A percentile compares a stretch with the other conserved stretches of the same genome.
Evolutionary conservation across 441 rosid species (phyloP).

Genomic region (Pelargonium australe): DNA sequence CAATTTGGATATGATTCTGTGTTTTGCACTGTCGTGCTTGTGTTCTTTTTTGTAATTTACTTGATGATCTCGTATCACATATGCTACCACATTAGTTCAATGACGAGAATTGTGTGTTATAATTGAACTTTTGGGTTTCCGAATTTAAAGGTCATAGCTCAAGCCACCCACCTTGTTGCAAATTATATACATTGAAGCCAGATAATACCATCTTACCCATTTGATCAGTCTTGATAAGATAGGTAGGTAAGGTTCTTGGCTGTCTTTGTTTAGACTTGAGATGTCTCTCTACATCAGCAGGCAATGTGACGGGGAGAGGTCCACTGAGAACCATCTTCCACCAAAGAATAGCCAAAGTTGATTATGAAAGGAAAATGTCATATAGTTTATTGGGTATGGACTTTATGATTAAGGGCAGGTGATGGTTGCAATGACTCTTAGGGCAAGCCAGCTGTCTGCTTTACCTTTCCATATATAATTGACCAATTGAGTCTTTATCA

Average conservation of each 20-base stretch:
- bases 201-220: conserved; percentile 4
- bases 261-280: conserved; percentile 5
- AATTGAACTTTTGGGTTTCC: neutral
- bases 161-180: conserved; percentile 9
- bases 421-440: conserved; percentile 25
- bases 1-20: conserved; percentile 5
- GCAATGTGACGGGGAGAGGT: conserved; percentile 12
- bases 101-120: neutral
- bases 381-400: conserved; percentile 6
- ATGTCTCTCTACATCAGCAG: conserved; percentile 3
- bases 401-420: conserved; percentile 23
- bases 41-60: neutral
- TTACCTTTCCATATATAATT: conserved; percentile 8
- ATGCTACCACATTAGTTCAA: neutral
- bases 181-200: conserved; percentile 2
- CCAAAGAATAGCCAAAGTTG: conserved; percentile 7
- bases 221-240: conserved; percentile 8
- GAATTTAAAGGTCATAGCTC: neutral
- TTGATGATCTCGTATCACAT: neutral
- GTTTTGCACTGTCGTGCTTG: neutral
- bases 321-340: conserved; percentile 6
- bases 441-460: conserved; percentile 23
- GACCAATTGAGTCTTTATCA: conserved; percentile 15
- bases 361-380: conserved; percentile 5
- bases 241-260: conserved; percentile 13